Evolutionary conservation across 352 stramenopile species (phyloP).

Genomic region (Phytophthora fragariaefolia): DNA sequence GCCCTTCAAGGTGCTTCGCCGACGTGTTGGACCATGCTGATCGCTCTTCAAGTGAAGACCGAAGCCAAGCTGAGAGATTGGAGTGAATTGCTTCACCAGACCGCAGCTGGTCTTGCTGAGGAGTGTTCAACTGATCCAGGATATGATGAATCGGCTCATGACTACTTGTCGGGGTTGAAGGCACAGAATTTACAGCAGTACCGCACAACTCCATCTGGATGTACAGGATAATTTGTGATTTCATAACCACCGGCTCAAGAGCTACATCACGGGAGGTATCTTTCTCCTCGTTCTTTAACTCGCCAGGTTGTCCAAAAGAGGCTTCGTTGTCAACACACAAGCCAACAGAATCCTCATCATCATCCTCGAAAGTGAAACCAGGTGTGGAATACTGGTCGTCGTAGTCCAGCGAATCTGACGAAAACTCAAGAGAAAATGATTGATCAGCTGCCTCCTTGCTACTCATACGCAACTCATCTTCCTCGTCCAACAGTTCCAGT

Average conservation of each 20-base stretch:
- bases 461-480: conserved; percentile 30
- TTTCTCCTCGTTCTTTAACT: conserved; percentile 32
- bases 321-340: conserved; percentile 37
- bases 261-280: conserved; percentile 9
- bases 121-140: conserved; percentile 46
- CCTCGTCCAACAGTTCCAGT: conserved; percentile 41
- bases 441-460: conserved; percentile 35
- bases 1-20: conserved; percentile 58
- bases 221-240: conserved; percentile 64
- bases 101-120: conserved; percentile 32
- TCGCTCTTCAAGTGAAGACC: conserved; percentile 63
- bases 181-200: conserved; percentile 28
- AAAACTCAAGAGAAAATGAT: conserved; percentile 68
- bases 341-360: conserved; percentile 49
- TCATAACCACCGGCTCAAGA: conserved; percentile 30
- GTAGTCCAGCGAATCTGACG: conserved; percentile 54
- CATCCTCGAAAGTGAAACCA: conserved; percentile 67
- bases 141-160: conserved; percentile 57
- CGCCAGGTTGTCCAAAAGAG: conserved; percentile 25
- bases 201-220: conserved; percentile 85
- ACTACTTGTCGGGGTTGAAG: conserved; percentile 29
- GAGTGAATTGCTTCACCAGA: conserved; percentile 50
- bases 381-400: conserved; percentile 58
- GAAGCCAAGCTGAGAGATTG: conserved; percentile 74
- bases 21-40: conserved; percentile 44